phyloP scores from a whole-genome alignment of 371 early-diverging fungal species.

The Circinella minor region DNA sequence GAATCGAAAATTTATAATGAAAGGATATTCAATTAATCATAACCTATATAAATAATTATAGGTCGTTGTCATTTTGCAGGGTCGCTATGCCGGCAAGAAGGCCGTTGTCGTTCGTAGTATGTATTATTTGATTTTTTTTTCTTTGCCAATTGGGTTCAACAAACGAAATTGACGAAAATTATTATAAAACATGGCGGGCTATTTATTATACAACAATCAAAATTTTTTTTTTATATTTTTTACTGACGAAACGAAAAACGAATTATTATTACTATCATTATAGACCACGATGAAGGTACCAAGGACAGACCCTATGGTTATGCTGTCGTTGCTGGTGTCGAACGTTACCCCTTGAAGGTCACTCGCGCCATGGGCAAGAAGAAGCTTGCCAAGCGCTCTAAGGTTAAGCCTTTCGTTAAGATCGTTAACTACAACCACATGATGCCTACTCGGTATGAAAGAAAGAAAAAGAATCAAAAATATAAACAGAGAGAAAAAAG shows the following conservation, averaged over 20 bases:
- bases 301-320: slow-evolving; percentile 95
- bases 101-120: slow-evolving; percentile 97
- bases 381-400: slow-evolving; percentile 93
- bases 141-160: no score
- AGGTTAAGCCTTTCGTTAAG: slow-evolving; percentile 98
- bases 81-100: slow-evolving; percentile 99
- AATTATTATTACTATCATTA: background rate
- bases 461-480: background rate
- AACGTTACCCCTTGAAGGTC: slow-evolving; percentile 95
- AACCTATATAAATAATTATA: slow-evolving; percentile 30
- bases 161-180: no score
- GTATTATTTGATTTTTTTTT: slow-evolving; percentile 20
- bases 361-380: slow-evolving; percentile 94
- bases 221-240: no score
- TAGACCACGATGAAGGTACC: slow-evolving; percentile 85
- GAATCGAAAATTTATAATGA: no score
- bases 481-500: background rate
- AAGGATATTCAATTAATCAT: no score
- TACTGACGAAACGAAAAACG: no score
- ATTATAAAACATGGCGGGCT: no score
- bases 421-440: slow-evolving; percentile 98
- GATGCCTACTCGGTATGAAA: slow-evolving; percentile 93
- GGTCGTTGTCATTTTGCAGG: slow-evolving; percentile 97
- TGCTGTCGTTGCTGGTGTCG: slow-evolving; percentile 97
- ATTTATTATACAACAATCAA: no score